Conservation (phyloP, 441 rosid species). For the Macaranga tanarius region DNA sequence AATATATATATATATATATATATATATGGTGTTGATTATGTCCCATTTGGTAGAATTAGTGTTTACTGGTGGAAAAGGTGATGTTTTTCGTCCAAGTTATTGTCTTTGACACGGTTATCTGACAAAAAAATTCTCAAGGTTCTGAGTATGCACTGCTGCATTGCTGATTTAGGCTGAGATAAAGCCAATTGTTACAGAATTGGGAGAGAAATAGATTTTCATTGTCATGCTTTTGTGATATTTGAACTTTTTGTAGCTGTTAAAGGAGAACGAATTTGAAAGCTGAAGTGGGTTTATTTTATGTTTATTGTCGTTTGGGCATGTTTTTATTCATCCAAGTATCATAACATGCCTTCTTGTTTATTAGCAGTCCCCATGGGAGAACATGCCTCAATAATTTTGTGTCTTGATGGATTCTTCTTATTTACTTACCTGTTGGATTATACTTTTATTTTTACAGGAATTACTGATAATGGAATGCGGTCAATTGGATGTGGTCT, state of each 20-base stretch:
- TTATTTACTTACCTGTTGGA: background rate
- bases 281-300: background rate
- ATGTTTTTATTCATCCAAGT: background rate
- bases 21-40: background rate
- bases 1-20: background rate
- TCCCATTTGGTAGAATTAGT: background rate
- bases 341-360: background rate
- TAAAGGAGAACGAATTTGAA: background rate
- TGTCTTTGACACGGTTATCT: too few species aligned
- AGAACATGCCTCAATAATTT: background rate
- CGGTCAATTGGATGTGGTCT: conserved; percentile 63
- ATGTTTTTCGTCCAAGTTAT: too few species aligned
- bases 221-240: background rate
- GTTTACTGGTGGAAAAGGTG: too few species aligned
- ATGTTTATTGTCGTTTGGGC: background rate
- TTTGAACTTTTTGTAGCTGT: background rate
- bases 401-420: background rate
- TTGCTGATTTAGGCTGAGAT: background rate
- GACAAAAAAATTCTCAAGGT: background rate
- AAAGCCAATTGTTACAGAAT: background rate
- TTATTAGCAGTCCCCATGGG: background rate
- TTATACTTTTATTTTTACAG: conserved; percentile 32
- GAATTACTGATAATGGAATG: conserved; percentile 79
- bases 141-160: background rate
- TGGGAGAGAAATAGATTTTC: background rate